Conservation (phyloP, 176 grass and related monocot species). For the Luzula sylvatica region DNA sequence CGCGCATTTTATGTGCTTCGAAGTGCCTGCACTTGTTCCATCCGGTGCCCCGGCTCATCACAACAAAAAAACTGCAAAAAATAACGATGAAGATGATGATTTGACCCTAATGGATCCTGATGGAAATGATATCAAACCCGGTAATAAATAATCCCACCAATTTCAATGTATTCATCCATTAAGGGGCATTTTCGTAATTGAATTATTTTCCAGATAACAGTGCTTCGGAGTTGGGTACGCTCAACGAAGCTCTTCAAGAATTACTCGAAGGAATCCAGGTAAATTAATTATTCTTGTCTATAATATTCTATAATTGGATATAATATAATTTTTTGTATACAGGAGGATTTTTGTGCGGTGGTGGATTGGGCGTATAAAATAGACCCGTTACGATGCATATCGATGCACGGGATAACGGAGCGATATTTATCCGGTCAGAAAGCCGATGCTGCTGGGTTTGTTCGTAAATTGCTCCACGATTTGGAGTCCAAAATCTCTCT, state of each 20-base stretch:
- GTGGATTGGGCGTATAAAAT: slow-evolving; percentile 99
- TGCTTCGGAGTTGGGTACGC: slow-evolving; percentile 57
- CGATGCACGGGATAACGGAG: slow-evolving; percentile 98
- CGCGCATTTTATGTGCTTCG: slow-evolving; percentile 99
- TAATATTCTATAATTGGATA: not conserved
- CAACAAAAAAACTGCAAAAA: slow-evolving; percentile 21
- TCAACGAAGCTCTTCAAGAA: slow-evolving; percentile 98
- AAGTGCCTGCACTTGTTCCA: slow-evolving; percentile 35
- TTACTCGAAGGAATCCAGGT: slow-evolving; percentile 98
- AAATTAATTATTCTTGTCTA: slow-evolving; percentile 1
- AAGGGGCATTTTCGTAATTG: not conserved
- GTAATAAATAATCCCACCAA: slow-evolving; percentile 30
- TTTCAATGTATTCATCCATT: not conserved
- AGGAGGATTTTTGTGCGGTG: slow-evolving; percentile 95
- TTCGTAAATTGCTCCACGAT: slow-evolving; percentile 91
- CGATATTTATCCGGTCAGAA: slow-evolving; percentile 98
- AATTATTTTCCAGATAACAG: slow-evolving; percentile 32
- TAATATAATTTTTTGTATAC: not conserved
- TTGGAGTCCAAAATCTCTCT: slow-evolving; percentile 90
- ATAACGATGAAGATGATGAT: slow-evolving; percentile 57
- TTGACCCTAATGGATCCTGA: slow-evolving; percentile 73
- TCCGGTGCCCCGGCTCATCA: slow-evolving; percentile 6
- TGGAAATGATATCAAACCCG: slow-evolving; percentile 73
- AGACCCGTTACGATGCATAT: slow-evolving; percentile 96
- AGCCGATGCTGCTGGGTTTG: slow-evolving; percentile 98